A percentile compares a stretch with the other conserved stretches of the same genome.
Evolutionary conservation across 2,329 filamentous ascomycete genomes (phyloP).

Genomic region (Beauveria bassiana): DNA sequence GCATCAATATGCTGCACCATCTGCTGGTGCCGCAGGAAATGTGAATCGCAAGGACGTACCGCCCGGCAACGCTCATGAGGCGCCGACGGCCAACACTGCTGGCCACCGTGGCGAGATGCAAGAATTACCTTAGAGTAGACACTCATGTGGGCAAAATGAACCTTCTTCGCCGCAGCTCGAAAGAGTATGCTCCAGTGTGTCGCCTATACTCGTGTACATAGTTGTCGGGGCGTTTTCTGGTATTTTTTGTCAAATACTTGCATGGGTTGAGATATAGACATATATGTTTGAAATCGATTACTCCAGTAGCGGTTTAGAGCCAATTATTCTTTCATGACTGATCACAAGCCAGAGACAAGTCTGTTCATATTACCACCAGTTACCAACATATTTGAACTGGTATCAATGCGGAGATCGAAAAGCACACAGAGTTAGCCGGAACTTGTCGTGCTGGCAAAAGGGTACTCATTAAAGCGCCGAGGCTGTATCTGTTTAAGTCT

Average conservation of each 20-base stretch:
- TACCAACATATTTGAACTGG: too few species aligned
- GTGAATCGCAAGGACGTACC: not conserved
- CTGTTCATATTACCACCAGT: too few species aligned
- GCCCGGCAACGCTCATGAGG: not conserved
- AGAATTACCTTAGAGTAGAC: not conserved
- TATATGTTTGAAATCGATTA: too few species aligned
- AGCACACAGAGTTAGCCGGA: not conserved
- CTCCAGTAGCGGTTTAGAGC: too few species aligned
- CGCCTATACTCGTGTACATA: not conserved
- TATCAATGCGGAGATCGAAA: too few species aligned
- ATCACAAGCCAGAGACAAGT: too few species aligned
- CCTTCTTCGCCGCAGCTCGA: not conserved
- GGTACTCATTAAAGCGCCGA: not conserved
- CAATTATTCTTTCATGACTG: too few species aligned
- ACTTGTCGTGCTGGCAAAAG: not conserved
- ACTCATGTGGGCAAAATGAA: not conserved
- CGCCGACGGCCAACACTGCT: conserved; percentile 1
- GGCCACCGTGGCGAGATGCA: conserved; percentile 11
- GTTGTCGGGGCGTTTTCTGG: not conserved
- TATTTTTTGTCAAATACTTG: not conserved
- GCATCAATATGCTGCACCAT: not conserved
- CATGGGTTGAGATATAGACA: not conserved
- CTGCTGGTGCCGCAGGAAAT: not conserved
- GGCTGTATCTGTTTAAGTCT: not conserved
- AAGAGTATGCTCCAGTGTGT: not conserved